Conservation (phyloP, 139 green algal species). For the Chlorella sorokiniana region DNA sequence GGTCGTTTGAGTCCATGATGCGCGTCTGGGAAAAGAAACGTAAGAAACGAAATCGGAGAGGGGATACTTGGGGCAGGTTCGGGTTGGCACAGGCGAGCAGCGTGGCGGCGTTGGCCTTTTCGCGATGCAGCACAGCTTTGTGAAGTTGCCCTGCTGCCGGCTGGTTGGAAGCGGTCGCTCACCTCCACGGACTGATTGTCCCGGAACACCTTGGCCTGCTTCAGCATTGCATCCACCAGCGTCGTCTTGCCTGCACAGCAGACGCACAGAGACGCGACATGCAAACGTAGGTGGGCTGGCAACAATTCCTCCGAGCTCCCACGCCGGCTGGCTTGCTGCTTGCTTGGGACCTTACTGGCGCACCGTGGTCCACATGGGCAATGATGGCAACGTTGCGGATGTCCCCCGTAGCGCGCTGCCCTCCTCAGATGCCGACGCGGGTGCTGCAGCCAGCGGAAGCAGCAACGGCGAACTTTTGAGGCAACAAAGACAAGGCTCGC, state of each 20-base stretch:
- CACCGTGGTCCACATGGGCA: constrained; percentile 87
- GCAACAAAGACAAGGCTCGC: no score
- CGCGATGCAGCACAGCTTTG: background rate
- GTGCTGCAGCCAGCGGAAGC: background rate
- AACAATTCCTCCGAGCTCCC: no score
- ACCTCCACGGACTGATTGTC: constrained; percentile 76
- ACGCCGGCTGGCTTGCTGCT: background rate
- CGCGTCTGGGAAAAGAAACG: background rate
- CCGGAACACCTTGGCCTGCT: constrained; percentile 90
- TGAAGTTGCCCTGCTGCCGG: no score
- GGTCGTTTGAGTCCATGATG: constrained; percentile 97
- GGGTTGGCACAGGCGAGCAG: background rate
- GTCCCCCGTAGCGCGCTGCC: background rate
- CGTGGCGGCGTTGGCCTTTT: background rate
- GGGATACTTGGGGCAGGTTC: background rate
- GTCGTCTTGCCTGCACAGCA: constrained; percentile 50
- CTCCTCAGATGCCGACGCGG: background rate
- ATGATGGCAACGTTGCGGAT: constrained; percentile 68
- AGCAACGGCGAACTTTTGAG: no score
- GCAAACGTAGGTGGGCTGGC: background rate
- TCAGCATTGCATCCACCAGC: constrained; percentile 91
- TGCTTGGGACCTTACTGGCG: constrained; percentile 25
- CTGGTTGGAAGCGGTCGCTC: background rate
- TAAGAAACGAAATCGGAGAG: background rate
- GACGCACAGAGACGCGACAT: background rate